Evolutionary conservation across 331 rosid genomes (phyloP), one percentile per base, ranked within the genome.

Genomic region (Ulmus americana): DNA sequence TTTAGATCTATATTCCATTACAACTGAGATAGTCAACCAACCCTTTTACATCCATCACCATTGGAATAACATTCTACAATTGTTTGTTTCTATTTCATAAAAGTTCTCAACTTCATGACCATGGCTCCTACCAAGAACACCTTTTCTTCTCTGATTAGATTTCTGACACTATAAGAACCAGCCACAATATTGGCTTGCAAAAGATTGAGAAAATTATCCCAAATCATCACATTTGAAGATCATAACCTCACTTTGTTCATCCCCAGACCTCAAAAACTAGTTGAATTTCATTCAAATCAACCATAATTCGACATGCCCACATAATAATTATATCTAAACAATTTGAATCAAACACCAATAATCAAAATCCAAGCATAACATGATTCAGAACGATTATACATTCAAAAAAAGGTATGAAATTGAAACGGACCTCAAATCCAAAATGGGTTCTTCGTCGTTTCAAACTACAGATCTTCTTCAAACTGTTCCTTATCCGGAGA

Each of bases 211-310:
- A 50, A 15, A n/a, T 22, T 5, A 28, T 28, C 35, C 28, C 10
- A 50, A 50, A 50, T 14, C 55, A 50, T n/a, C 5, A 13, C 20
- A 8, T 15, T 20, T 13, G 6, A 49, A 41, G 16, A 8, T 11
- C 15, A n/a, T 7, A 39, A 6, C 41, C 60, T 52, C 54, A 49
- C 5, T 64, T 45, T n/a, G 51, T 46, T 16, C 35, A 28, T 67
- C 55, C 59, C 45, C 47, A 12, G 57, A 12, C 69, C 67, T 49
- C 57, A 42, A 56, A 50, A 64, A 28, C 55, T 8, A 38, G 43
- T 7, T 42, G 47, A 51, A 28, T 57, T 22, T 14, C 14, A 8
- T 42, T 20, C 15, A 38, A 43, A 41, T 1, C 11, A 48, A 57
- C 8, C 4, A 45, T 14, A 48, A 52, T 10, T 5, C 28, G 49